Conservation (phyloP, 2,329 filamentous ascomycete genomes). For the Lasiodiplodia gonubiensis region DNA sequence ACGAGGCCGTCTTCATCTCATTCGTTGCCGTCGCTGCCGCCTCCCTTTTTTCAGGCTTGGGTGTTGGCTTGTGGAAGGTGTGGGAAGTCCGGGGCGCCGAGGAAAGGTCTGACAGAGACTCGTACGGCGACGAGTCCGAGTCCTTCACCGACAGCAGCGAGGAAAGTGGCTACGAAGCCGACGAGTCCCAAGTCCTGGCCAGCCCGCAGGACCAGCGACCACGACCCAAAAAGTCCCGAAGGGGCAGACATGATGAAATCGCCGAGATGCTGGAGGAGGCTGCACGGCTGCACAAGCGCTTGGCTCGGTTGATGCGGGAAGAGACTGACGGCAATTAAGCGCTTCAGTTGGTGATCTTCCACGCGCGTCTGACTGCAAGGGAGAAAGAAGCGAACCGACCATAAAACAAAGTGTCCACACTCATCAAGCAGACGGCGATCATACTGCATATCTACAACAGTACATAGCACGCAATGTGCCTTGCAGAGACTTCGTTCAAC, state of each 20-base stretch:
- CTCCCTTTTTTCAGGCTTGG: neutral
- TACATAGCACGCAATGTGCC: no score
- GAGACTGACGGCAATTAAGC: neutral
- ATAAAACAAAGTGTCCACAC: no score
- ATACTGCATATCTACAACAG: no score
- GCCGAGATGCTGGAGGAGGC: neutral
- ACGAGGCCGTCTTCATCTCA: conserved; percentile 15
- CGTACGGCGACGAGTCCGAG: neutral
- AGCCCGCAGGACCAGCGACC: neutral
- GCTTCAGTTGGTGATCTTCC: no score
- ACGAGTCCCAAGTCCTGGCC: neutral
- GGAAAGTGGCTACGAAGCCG: neutral
- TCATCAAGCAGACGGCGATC: no score
- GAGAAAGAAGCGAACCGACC: no score
- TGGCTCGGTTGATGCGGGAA: conserved; percentile 2
- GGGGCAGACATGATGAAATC: conserved; percentile 5
- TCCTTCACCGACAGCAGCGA: neutral
- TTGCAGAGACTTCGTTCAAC: no score
- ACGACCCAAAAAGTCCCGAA: neutral
- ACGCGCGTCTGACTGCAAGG: no score
- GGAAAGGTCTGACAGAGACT: neutral
- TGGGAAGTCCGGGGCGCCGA: conserved; percentile 12
- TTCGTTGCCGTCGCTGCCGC: neutral
- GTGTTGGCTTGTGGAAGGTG: conserved; percentile 11
- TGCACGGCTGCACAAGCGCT: neutral